phyloP scores from a whole-genome alignment of 768 basidiomycete species.

The Pulveroboletus frians region DNA sequence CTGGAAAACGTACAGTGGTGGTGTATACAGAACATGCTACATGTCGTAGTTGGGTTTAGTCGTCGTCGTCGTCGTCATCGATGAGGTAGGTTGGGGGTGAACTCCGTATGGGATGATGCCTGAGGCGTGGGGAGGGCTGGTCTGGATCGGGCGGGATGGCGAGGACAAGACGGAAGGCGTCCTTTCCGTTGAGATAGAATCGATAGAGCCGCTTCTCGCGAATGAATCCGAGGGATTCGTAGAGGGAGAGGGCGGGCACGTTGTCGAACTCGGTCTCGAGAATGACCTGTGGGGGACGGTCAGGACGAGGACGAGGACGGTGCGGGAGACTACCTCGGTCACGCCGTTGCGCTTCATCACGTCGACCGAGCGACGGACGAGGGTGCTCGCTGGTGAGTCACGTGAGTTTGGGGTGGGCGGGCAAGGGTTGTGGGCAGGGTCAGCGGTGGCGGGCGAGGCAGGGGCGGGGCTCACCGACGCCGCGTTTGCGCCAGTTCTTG shows the following conservation, averaged over 20 bases:
- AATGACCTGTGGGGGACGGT: constrained; percentile 57
- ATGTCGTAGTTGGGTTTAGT: not conserved
- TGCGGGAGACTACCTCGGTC: constrained; percentile 62
- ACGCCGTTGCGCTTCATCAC: constrained; percentile 81
- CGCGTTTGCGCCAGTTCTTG: constrained; percentile 79
- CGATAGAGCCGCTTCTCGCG: constrained; percentile 91
- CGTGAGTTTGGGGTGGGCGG: not conserved
- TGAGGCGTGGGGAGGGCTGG: constrained; percentile 8
- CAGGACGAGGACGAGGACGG: not conserved
- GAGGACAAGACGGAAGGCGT: constrained; percentile 83
- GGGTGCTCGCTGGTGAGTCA: constrained; percentile 60
- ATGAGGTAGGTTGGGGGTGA: constrained; percentile 20
- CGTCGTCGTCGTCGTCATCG: constrained; percentile 23
- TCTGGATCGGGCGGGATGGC: constrained; percentile 42
- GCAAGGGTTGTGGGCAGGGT: constrained; percentile 5
- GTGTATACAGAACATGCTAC: constrained; percentile 7
- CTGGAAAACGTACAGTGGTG: constrained; percentile 2
- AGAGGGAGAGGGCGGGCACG: constrained; percentile 77
- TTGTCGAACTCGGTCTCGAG: constrained; percentile 98
- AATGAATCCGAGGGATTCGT: constrained; percentile 90
- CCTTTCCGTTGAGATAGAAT: constrained; percentile 97
- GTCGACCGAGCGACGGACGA: constrained; percentile 78
- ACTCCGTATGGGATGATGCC: constrained; percentile 12
- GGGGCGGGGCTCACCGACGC: constrained; percentile 66
- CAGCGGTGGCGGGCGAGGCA: not conserved